phyloP scores from a whole-genome alignment of 1,284 basidiomycete species.

The Neonothopanus nambi region DNA sequence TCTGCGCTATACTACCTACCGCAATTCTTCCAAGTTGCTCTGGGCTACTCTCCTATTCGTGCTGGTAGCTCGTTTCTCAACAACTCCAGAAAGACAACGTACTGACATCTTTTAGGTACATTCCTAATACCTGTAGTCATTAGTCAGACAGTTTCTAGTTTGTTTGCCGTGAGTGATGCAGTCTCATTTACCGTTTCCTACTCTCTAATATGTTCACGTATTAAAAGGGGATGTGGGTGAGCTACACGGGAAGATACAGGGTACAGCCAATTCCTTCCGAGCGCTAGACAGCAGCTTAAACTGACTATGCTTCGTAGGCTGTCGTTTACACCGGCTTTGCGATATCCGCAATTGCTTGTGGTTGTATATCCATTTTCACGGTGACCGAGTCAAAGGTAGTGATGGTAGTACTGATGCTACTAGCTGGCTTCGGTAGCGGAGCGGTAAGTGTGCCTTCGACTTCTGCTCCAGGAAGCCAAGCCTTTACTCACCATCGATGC shows the following conservation, averaged over 20 bases:
- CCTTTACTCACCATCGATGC: not conserved
- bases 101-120: slow-evolving; percentile 40
- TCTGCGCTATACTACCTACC: slow-evolving; percentile 67
- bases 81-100: not conserved
- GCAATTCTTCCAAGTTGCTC: slow-evolving; percentile 73
- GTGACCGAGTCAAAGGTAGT: slow-evolving; percentile 47
- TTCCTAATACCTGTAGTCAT: slow-evolving; percentile 67
- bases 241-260: slow-evolving; percentile 65
- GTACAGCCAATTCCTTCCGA: slow-evolving; percentile 51
- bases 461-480: not conserved
- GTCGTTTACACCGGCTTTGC: slow-evolving; percentile 67
- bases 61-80: slow-evolving; percentile 20
- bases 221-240: slow-evolving; percentile 60
- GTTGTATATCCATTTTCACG: slow-evolving; percentile 64
- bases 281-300: too few species aligned
- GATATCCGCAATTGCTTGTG: slow-evolving; percentile 68
- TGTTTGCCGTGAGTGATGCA: slow-evolving; percentile 44
- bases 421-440: slow-evolving; percentile 71
- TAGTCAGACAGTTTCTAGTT: slow-evolving; percentile 58
- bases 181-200: slow-evolving; percentile 2
- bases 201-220: not conserved
- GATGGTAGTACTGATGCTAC: slow-evolving; percentile 67
- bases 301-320: slow-evolving; percentile 28
- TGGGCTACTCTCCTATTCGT: slow-evolving; percentile 63
- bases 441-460: slow-evolving; percentile 36